Evolutionary conservation across 148 eudicot species (phyloP).

Genomic region (Agrostemma githago): DNA sequence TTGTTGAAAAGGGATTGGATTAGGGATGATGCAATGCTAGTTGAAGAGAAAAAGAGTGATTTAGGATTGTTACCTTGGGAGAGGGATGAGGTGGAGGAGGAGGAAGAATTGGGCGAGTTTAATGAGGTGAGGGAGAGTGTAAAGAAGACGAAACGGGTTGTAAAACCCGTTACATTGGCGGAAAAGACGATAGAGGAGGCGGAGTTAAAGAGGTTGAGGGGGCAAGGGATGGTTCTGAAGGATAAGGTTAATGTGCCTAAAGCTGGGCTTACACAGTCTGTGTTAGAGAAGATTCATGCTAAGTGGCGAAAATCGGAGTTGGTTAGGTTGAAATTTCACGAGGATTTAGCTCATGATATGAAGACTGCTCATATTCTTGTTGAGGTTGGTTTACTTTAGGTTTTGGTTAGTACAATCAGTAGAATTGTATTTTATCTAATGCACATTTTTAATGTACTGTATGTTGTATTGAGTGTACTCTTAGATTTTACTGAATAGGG

Average conservation of each 20-base stretch:
- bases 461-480: background rate
- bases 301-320: constrained; percentile 82
- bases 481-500: background rate
- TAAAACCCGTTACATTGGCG: constrained; percentile 68
- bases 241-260: constrained; percentile 85
- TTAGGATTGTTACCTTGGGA: constrained; percentile 79
- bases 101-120: constrained; percentile 18
- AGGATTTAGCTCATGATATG: constrained; percentile 86
- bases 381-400: constrained; percentile 50
- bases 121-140: constrained; percentile 26
- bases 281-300: constrained; percentile 81
- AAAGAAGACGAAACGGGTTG: constrained; percentile 38
- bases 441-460: background rate
- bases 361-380: constrained; percentile 91
- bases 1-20: constrained; percentile 94
- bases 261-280: constrained; percentile 79
- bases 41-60: constrained; percentile 40
- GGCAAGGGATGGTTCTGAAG: constrained; percentile 71
- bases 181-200: constrained; percentile 78
- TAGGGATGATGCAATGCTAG: constrained; percentile 62
- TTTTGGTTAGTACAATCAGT: background rate
- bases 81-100: constrained; percentile 40
- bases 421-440: background rate
- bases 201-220: constrained; percentile 89
- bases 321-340: constrained; percentile 93